Evolutionary conservation across 495 filamentous ascomycete genomes (phyloP).

Genomic region (Glarea lozoyensis): DNA sequence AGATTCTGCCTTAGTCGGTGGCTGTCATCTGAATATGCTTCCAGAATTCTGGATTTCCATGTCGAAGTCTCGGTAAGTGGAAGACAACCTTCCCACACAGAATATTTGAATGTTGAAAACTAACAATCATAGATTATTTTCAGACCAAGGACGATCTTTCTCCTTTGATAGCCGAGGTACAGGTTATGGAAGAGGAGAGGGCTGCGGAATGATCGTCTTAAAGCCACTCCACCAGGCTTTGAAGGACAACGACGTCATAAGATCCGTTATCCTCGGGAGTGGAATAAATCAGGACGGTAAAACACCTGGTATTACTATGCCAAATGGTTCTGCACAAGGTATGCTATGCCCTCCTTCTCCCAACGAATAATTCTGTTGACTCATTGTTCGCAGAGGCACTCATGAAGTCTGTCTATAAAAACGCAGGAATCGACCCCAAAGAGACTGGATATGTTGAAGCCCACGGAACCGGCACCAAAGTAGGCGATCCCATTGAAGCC

Average conservation of each 20-base stretch:
- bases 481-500: conserved; percentile 50
- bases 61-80: conserved; percentile 2
- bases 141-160: conserved; percentile 35
- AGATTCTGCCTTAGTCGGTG: conserved; percentile 28
- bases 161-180: conserved; percentile 52
- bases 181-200: conserved; percentile 61
- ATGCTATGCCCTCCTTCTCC: conserved; percentile 33
- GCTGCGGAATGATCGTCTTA: conserved; percentile 43
- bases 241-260: conserved; percentile 44
- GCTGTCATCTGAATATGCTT: conserved; percentile 29
- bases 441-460: conserved; percentile 38
- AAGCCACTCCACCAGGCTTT: conserved; percentile 50
- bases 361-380: conserved; percentile 34
- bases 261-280: conserved; percentile 49
- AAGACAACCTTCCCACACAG: neutral
- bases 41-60: conserved; percentile 30
- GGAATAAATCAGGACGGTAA: conserved; percentile 54
- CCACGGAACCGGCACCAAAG: conserved; percentile 33
- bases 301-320: conserved; percentile 47
- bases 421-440: conserved; percentile 33
- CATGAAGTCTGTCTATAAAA: conserved; percentile 40
- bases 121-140: conserved; percentile 21
- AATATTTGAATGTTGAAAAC: neutral
- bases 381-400: conserved; percentile 28
- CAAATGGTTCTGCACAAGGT: conserved; percentile 40